Conservation (phyloP, 768 basidiomycete genomes). For the Amanita phalloides region DNA sequence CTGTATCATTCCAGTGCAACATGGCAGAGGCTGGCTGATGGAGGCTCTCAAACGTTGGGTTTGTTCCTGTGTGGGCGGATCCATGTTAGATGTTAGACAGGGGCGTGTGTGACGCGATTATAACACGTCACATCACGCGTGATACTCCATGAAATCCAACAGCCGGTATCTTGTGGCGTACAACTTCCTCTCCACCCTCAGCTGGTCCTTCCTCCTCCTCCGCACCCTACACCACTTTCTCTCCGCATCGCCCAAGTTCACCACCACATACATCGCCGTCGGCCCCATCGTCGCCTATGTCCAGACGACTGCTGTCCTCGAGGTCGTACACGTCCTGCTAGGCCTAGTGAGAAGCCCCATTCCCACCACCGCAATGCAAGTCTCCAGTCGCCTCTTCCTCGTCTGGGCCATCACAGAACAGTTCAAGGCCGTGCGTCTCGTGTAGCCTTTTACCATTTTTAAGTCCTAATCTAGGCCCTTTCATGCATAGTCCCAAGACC, state of each 20-base stretch:
- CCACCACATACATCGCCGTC: background rate
- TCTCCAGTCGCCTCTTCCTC: slow-evolving; percentile 68
- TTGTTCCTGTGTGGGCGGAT: too few relatives aligned
- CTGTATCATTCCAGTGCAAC: too few relatives aligned
- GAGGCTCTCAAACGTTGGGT: too few relatives aligned
- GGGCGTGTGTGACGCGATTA: too few relatives aligned
- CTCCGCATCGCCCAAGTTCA: slow-evolving; percentile 18
- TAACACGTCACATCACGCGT: too few relatives aligned
- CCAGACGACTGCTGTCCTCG: slow-evolving; percentile 77
- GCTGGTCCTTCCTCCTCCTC: slow-evolving; percentile 67
- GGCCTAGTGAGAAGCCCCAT: slow-evolving; percentile 75
- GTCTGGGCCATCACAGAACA: slow-evolving; percentile 76
- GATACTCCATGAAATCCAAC: too few relatives aligned
- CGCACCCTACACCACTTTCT: slow-evolving; percentile 38
- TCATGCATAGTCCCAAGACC: slow-evolving; percentile 41
- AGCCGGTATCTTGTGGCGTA: slow-evolving; percentile 59
- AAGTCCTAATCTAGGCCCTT: background rate
- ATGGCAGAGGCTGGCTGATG: too few relatives aligned
- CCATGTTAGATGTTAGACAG: too few relatives aligned
- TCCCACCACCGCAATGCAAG: slow-evolving; percentile 68
- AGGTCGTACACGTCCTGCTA: slow-evolving; percentile 70
- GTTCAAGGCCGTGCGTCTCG: slow-evolving; percentile 43
- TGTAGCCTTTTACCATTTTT: background rate
- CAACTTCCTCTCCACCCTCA: slow-evolving; percentile 63
- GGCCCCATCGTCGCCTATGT: slow-evolving; percentile 23